Conservation (phyloP, 805 yeast genomes). For the Ascoidea rubescens region DNA sequence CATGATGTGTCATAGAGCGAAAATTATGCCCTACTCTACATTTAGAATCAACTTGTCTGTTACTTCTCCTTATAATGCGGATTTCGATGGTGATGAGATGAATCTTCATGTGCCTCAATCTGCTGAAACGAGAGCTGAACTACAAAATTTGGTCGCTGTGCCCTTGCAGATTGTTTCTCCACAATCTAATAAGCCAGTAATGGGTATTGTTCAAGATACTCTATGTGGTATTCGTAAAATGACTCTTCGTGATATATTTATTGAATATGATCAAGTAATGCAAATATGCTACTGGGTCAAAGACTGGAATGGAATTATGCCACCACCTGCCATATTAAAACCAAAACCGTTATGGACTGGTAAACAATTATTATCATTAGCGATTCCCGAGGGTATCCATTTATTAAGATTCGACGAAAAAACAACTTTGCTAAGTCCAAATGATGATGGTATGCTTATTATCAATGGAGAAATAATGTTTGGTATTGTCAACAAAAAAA, state of each 20-base stretch:
- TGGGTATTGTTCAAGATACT: slow-evolving; percentile 99
- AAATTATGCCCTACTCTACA: slow-evolving; percentile 97
- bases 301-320: slow-evolving; percentile 96
- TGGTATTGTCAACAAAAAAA: slow-evolving; percentile 96
- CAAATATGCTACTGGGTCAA: slow-evolving; percentile 97
- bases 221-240: slow-evolving; percentile 93
- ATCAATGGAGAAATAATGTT: slow-evolving; percentile 93
- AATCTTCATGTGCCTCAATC: slow-evolving; percentile 98
- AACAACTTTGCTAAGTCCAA: slow-evolving; percentile 68
- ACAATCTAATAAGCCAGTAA: slow-evolving; percentile 96
- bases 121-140: slow-evolving; percentile 93
- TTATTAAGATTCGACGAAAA: slow-evolving; percentile 89
- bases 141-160: slow-evolving; percentile 90
- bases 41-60: slow-evolving; percentile 93
- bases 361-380: slow-evolving; percentile 82
- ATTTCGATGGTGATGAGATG: slow-evolving; percentile 99
- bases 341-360: slow-evolving; percentile 98
- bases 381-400: slow-evolving; percentile 93
- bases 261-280: slow-evolving; percentile 90
- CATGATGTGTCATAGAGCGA: slow-evolving; percentile 98
- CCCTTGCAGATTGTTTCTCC: slow-evolving; percentile 97
- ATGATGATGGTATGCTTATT: slow-evolving; percentile 91
- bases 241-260: slow-evolving; percentile 80
- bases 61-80: slow-evolving; percentile 99
- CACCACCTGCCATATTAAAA: slow-evolving; percentile 85